These are phyloP conservation scores for Camellia japonica DNA, from an alignment of 148 eudicot species.

Conservation along the genomic window DNA sequence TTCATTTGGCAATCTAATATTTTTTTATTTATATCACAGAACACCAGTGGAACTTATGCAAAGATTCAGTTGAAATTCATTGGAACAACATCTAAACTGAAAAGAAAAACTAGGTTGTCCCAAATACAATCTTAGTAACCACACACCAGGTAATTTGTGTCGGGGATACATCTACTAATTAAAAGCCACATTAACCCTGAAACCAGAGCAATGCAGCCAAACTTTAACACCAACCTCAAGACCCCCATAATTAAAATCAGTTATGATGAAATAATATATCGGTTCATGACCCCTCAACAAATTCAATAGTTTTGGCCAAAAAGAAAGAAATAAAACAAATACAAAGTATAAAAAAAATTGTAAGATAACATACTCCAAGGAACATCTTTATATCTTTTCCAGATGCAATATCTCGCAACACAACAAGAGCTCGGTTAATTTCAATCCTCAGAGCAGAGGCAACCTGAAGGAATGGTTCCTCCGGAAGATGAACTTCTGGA, in stretches of 20 bases:
- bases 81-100: neutral
- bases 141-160: neutral
- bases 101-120: neutral
- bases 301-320: neutral
- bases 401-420: slow-evolving; percentile 49
- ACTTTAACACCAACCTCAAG: neutral
- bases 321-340: neutral
- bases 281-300: neutral
- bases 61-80: neutral
- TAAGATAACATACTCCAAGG: slow-evolving; percentile 35
- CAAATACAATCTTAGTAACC: neutral
- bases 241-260: neutral
- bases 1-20: neutral
- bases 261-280: neutral
- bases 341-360: neutral
- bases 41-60: neutral
- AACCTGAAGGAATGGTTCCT: slow-evolving; percentile 43
- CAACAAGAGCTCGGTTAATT: slow-evolving; percentile 45
- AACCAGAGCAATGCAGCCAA: neutral
- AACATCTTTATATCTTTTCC: slow-evolving; percentile 67
- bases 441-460: slow-evolving; percentile 48
- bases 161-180: neutral
- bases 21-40: neutral
- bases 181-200: neutral
- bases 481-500: slow-evolving; percentile 55